Percentiles rank a stretch among this genome's conserved stretches.
phyloP scores from a whole-genome alignment of 2,329 filamentous ascomycete species.

The Rhynchosporium secalis region DNA sequence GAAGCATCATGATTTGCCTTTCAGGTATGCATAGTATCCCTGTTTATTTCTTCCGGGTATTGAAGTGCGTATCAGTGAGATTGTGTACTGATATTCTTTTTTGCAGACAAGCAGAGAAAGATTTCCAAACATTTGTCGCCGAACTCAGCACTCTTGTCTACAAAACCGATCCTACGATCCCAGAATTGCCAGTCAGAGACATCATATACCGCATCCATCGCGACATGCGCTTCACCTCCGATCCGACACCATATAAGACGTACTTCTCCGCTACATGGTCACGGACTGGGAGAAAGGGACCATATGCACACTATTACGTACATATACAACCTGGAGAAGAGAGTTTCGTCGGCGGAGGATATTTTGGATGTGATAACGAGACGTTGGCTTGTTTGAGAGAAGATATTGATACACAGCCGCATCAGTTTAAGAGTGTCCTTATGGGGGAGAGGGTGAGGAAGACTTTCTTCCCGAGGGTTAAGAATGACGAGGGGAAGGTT shows the following conservation, averaged over 20 bases:
- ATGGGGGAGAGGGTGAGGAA: conserved; percentile 59
- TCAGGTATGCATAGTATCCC: conserved; percentile 11
- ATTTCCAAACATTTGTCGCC: conserved; percentile 80
- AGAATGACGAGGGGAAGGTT: conserved; percentile 51
- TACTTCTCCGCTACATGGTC: conserved; percentile 85
- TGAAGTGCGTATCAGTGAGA: background rate
- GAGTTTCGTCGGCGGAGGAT: conserved; percentile 65
- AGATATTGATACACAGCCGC: conserved; percentile 73
- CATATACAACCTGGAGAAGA: conserved; percentile 70
- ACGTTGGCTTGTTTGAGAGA: conserved; percentile 67
- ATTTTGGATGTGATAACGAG: conserved; percentile 74
- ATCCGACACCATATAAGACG: conserved; percentile 83
- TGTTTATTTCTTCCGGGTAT: background rate
- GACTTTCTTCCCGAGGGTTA: conserved; percentile 61
- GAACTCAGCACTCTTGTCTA: conserved; percentile 68
- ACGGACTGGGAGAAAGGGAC: conserved; percentile 81
- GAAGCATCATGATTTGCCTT: conserved; percentile 47
- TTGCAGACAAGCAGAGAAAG: conserved; percentile 66
- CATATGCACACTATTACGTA: conserved; percentile 86
- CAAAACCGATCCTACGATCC: conserved; percentile 76
- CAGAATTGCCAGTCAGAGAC: conserved; percentile 83
- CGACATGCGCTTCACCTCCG: conserved; percentile 80
- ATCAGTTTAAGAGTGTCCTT: conserved; percentile 68
- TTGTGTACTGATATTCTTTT: conserved; percentile 66
- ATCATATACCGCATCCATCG: conserved; percentile 85